Evolutionary conservation across 2,329 filamentous ascomycete species (phyloP), one percentile per base, ranked within the genome.

Genomic region (Colletotrichum sp.): DNA sequence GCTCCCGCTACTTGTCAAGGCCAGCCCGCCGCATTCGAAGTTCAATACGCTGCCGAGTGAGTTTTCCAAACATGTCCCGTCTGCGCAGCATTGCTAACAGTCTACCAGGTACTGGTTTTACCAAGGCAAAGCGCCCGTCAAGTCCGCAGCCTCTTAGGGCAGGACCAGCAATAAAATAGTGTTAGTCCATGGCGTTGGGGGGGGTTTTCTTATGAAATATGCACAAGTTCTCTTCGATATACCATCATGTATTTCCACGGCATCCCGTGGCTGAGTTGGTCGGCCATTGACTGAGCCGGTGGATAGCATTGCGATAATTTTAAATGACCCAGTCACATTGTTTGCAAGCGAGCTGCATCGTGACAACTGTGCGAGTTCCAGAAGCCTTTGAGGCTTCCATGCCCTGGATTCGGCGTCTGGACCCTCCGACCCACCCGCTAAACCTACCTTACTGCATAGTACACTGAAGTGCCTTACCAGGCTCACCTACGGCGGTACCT

Each of bases 21-120:
- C 13, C 89, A 92, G 88, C 83, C 88, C 0, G 87, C 89, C 13
- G 81, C 85, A 1, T 96, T 98, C 79, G 87, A 93, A 77, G 91
- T 98, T 16, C 89, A 96, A 81, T 98, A 99, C 85, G 89, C 95
- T 36, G 93, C 96, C 57, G 91, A 96, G 90, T 98, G 95, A 90
- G 93, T 93, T 89, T 49, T 10, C 52, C 18, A 6, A 18, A 26
- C n/a, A 21, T 28, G 26, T 24, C 26, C 18, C 39, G 39, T 49
- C n/a, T 52, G 12, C 44, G n/a, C 15, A 36, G n/a, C 34, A 64
- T 67, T 57, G 39, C 55, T 72, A 70, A 49, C 76, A 63, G 59
- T 30, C 55, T 49, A 6, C 6, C 64, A 86, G 85, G 73, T 86
- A 87, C 78, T 87, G 85, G 85, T 87, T 87, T 78, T 83, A 79